These are phyloP conservation scores for Pleurostoma richardsiae DNA, from an alignment of 2,329 filamentous ascomycete species.

Conservation along the genomic window DNA sequence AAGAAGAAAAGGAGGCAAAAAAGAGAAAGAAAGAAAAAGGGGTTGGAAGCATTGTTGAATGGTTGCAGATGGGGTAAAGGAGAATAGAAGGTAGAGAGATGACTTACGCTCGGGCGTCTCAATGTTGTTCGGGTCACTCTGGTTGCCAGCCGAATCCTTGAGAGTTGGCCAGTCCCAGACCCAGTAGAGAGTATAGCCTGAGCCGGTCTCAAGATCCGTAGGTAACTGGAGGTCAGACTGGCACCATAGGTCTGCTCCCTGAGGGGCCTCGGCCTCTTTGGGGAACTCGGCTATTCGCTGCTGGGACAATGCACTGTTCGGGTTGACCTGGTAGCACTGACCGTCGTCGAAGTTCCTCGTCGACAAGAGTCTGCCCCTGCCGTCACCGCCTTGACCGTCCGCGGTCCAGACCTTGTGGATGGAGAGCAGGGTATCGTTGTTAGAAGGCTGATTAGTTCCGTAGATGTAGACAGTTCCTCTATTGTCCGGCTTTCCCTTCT, in stretches of 20 bases:
- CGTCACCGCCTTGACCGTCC: constrained; percentile 76
- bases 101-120: constrained; percentile 13
- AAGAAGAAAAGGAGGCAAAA: too few relatives aligned
- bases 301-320: constrained; percentile 44
- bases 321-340: constrained; percentile 78
- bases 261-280: constrained; percentile 40
- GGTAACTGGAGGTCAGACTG: constrained; percentile 79
- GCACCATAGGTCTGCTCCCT: constrained; percentile 64
- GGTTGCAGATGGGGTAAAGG: too few relatives aligned
- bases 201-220: constrained; percentile 51
- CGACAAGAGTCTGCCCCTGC: constrained; percentile 69
- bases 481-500: constrained; percentile 56
- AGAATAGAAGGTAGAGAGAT: too few relatives aligned
- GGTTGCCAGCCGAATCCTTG: background rate
- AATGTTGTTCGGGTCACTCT: constrained; percentile 26
- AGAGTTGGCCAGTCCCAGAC: constrained; percentile 88
- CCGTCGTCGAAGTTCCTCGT: constrained; percentile 84
- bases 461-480: constrained; percentile 72
- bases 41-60: too few relatives aligned
- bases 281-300: constrained; percentile 54
- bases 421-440: constrained; percentile 27
- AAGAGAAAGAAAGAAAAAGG: too few relatives aligned
- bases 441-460: constrained; percentile 57
- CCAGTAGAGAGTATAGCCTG: constrained; percentile 83
- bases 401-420: constrained; percentile 75